phyloP scores from a whole-genome alignment of 805 yeast genomes.

The Monosporozyma aquatica region DNA sequence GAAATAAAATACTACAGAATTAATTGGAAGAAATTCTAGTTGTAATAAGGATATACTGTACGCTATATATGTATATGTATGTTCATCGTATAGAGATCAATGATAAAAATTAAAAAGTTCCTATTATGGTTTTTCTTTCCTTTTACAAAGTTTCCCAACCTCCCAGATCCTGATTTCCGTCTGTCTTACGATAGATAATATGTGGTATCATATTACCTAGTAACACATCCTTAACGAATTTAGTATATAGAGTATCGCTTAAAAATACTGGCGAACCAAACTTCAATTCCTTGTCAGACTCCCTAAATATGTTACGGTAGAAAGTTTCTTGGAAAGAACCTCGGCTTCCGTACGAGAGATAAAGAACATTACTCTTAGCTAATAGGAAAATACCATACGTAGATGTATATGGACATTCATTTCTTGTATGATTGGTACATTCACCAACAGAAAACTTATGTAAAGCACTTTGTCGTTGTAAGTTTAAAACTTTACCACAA shows the following conservation, averaged over 20 bases:
- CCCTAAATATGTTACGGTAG: conserved; percentile 79
- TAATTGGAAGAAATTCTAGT: too few relatives aligned
- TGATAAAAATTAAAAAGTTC: too few relatives aligned
- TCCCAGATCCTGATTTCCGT: conserved; percentile 73
- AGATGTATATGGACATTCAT: conserved; percentile 40
- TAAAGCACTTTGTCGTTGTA: conserved; percentile 46
- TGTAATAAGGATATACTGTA: conserved; percentile 1
- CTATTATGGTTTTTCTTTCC: background rate
- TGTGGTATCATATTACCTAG: conserved; percentile 71
- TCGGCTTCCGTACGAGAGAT: conserved; percentile 50
- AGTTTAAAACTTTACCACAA: conserved; percentile 61
- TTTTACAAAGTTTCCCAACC: conserved; percentile 70
- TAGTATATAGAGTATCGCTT: conserved; percentile 51
- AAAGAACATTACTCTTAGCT: conserved; percentile 24
- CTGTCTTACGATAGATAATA: conserved; percentile 68
- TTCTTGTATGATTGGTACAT: conserved; percentile 61
- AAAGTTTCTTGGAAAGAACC: conserved; percentile 86
- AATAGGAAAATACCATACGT: conserved; percentile 23
- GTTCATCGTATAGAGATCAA: conserved; percentile 1
- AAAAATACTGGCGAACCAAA: conserved; percentile 65
- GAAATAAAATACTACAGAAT: background rate
- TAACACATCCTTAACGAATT: conserved; percentile 61
- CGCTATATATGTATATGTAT: background rate
- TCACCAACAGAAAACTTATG: conserved; percentile 57
- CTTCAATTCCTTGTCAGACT: conserved; percentile 62